Evolutionary conservation across 495 filamentous ascomycete genomes (phyloP).

Genomic region (Penicillium paradoxum): DNA sequence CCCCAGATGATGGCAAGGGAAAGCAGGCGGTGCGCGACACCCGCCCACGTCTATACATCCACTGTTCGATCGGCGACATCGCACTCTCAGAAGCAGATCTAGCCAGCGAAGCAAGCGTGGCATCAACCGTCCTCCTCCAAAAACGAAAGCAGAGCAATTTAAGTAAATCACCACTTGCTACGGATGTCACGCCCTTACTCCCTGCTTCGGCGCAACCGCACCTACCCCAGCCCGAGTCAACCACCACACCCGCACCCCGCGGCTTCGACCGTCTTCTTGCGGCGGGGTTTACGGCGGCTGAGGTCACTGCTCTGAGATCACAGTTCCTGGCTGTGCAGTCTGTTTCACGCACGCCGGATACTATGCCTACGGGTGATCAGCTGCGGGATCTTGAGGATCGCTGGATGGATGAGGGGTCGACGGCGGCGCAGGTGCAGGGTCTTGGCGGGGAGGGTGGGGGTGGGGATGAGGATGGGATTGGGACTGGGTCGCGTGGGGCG

Average conservation of each 20-base stretch:
- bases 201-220: not conserved
- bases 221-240: conserved; percentile 11
- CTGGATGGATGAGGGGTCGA: conserved; percentile 79
- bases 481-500: conserved; percentile 40
- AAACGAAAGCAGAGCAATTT: conserved; percentile 8
- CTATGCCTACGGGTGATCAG: conserved; percentile 64
- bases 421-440: conserved; percentile 33
- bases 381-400: conserved; percentile 72
- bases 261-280: conserved; percentile 86
- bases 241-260: conserved; percentile 58
- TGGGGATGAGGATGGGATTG: conserved; percentile 50
- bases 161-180: not conserved
- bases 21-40: conserved; percentile 48
- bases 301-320: conserved; percentile 74
- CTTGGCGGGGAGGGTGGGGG: conserved; percentile 31
- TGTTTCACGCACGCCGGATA: conserved; percentile 73
- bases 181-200: conserved; percentile 6
- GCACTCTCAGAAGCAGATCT: conserved; percentile 62
- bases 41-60: conserved; percentile 64
- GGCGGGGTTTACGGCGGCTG: conserved; percentile 72
- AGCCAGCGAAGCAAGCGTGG: conserved; percentile 55
- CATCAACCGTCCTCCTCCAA: conserved; percentile 31
- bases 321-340: conserved; percentile 81
- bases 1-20: conserved; percentile 46
- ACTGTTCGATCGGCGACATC: conserved; percentile 76